These are phyloP conservation scores for Alternaria arborescens DNA, from an alignment of 2,329 filamentous ascomycete species.

Conservation along the genomic window DNA sequence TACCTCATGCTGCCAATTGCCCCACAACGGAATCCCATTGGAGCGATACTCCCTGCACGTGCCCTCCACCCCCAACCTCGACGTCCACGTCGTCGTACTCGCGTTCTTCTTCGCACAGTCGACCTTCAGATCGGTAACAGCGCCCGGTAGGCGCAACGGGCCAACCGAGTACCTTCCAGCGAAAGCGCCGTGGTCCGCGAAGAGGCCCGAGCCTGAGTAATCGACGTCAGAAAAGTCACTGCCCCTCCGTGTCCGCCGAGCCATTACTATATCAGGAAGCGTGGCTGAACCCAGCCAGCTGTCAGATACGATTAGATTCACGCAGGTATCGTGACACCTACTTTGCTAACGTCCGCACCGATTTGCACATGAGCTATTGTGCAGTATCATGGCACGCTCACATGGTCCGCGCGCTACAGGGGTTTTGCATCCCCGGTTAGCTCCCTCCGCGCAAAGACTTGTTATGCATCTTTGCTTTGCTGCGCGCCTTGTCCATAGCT, in stretches of 20 bases:
- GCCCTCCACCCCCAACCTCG: constrained; percentile 1
- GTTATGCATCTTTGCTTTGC: constrained; percentile 15
- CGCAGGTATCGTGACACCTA: constrained; percentile 28
- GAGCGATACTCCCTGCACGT: neutral
- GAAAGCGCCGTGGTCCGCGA: constrained; percentile 11
- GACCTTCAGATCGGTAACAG: constrained; percentile 1
- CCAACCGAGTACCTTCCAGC: neutral
- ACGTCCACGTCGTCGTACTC: neutral
- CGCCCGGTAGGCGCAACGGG: constrained; percentile 25
- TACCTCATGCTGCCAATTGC: constrained; percentile 4
- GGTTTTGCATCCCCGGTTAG: constrained; percentile 14
- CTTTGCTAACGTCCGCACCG: constrained; percentile 29
- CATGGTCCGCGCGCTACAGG: constrained; percentile 24
- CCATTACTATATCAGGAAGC: constrained; percentile 33
- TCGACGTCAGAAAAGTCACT: constrained; percentile 37
- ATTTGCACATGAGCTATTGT: constrained; percentile 19
- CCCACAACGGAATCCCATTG: neutral
- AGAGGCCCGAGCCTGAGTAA: constrained; percentile 30
- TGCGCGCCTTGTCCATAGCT: constrained; percentile 15
- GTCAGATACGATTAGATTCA: constrained; percentile 40
- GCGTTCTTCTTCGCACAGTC: constrained; percentile 3
- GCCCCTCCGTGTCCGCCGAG: constrained; percentile 22
- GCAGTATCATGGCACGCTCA: constrained; percentile 23
- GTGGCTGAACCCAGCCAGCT: constrained; percentile 38
- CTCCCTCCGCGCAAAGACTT: constrained; percentile 13